These are phyloP conservation scores for Mortierella sp. DNA, from an alignment of 371 early-diverging fungal species.

Conservation along the genomic window DNA sequence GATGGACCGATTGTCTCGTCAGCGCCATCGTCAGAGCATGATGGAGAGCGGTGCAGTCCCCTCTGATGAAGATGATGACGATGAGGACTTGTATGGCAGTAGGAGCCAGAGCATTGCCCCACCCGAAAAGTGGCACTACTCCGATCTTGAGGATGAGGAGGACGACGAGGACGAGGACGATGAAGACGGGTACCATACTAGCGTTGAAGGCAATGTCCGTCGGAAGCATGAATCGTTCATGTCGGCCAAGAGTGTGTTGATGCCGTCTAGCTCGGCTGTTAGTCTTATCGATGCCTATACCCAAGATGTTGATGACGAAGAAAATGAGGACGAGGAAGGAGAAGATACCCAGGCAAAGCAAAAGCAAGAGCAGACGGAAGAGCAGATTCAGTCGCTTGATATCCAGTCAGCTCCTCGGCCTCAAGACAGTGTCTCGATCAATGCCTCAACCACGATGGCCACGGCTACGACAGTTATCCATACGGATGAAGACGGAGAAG, in stretches of 20 bases:
- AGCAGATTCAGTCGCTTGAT: slow-evolving; percentile 18
- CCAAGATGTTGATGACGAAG: slow-evolving; percentile 13
- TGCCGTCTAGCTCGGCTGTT: slow-evolving; percentile 32
- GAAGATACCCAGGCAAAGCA: slow-evolving; percentile 24
- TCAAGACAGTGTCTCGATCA: slow-evolving; percentile 8
- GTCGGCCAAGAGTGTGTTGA: slow-evolving; percentile 46
- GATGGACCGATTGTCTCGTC: slow-evolving; percentile 45
- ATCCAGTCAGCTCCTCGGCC: slow-evolving; percentile 1
- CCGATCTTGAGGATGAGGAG: slow-evolving; percentile 30
- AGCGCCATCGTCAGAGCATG: slow-evolving; percentile 49
- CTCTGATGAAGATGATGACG: slow-evolving; percentile 14
- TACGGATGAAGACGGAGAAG: too few species aligned
- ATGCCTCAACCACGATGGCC: not conserved
- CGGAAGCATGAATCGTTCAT: slow-evolving; percentile 45
- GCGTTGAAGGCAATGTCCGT: slow-evolving; percentile 15
- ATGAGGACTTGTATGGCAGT: slow-evolving; percentile 31
- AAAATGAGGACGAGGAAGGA: slow-evolving; percentile 2
- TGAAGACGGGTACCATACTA: slow-evolving; percentile 9
- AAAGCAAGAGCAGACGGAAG: not conserved
- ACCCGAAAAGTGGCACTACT: slow-evolving; percentile 53
- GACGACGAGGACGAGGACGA: slow-evolving; percentile 34
- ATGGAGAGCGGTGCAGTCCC: slow-evolving; percentile 19
- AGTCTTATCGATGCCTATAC: slow-evolving; percentile 26
- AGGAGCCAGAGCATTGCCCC: slow-evolving; percentile 24
- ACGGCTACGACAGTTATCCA: too few species aligned